These are phyloP conservation scores for Plasmodium falciparum DNA, from an alignment of 169 alveolate genomes.

Conservation along the genomic window DNA sequence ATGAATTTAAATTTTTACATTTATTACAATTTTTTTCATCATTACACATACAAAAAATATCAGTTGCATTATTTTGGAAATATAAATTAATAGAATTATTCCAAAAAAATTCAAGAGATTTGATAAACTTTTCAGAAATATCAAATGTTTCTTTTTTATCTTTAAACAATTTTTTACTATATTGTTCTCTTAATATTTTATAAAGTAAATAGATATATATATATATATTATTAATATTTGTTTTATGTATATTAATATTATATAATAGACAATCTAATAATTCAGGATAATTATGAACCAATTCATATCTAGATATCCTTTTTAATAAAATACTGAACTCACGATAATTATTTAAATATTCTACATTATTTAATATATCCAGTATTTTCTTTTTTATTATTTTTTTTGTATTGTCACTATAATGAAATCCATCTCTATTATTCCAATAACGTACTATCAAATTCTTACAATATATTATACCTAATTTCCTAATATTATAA, in stretches of 20 bases:
- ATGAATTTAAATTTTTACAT: slow-evolving; percentile 10
- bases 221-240: slow-evolving; percentile 11
- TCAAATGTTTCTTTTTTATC: slow-evolving; percentile 66
- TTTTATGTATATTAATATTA: slow-evolving; percentile 22
- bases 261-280: slow-evolving; percentile 30
- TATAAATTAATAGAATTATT: slow-evolving; percentile 19
- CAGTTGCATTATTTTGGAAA: slow-evolving; percentile 4
- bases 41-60: slow-evolving; percentile 28
- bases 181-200: slow-evolving; percentile 66
- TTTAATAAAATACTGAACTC: slow-evolving; percentile 38
- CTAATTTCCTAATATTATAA: slow-evolving; percentile 43
- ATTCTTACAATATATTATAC: slow-evolving; percentile 45
- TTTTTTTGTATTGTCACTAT: slow-evolving; percentile 20
- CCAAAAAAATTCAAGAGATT: slow-evolving; percentile 54
- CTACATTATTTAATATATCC: slow-evolving; percentile 8
- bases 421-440: slow-evolving; percentile 20
- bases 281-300: slow-evolving; percentile 62
- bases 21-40: slow-evolving; percentile 33
- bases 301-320: slow-evolving; percentile 61
- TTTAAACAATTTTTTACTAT: slow-evolving; percentile 57
- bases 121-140: slow-evolving; percentile 33
- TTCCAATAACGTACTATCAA: slow-evolving; percentile 47
- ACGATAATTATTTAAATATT: slow-evolving; percentile 15
- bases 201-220: slow-evolving; percentile 38
- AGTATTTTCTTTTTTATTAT: slow-evolving; percentile 41